phyloP scores from a whole-genome alignment of 441 rosid species.

The Omphalea diandra region DNA sequence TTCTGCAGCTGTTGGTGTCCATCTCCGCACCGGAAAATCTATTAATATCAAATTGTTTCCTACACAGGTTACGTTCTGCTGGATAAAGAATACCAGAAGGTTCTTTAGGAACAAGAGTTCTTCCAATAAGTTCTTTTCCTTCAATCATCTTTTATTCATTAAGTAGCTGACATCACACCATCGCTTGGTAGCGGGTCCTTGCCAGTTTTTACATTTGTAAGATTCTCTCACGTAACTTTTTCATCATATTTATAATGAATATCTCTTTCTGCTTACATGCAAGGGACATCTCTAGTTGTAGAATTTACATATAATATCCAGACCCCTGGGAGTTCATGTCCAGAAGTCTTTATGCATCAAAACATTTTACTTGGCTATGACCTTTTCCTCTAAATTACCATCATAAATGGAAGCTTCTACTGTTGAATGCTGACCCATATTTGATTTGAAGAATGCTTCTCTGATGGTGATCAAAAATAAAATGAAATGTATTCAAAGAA shows the following conservation, averaged over 20 bases:
- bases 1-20: too few species aligned
- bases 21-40: too few species aligned
- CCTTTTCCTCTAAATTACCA: not conserved
- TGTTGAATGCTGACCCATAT: too few species aligned
- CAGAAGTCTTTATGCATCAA: not conserved
- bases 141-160: not conserved
- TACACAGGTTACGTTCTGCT: too few species aligned
- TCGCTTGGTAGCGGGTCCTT: not conserved
- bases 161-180: not conserved
- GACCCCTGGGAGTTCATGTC: too few species aligned
- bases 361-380: not conserved
- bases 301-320: not conserved
- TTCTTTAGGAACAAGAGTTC: too few species aligned
- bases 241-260: not conserved
- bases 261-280: not conserved
- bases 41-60: too few species aligned
- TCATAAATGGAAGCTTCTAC: too few species aligned
- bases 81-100: too few species aligned
- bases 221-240: not conserved
- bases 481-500: not conserved
- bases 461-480: too few species aligned
- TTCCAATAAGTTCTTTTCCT: too few species aligned
- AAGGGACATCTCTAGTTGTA: not conserved
- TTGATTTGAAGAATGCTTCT: too few species aligned
- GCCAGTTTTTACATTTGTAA: not conserved